Evolutionary conservation across 192 early-diverging fungal genomes (phyloP).

Genomic region (Coemansia sp.): DNA sequence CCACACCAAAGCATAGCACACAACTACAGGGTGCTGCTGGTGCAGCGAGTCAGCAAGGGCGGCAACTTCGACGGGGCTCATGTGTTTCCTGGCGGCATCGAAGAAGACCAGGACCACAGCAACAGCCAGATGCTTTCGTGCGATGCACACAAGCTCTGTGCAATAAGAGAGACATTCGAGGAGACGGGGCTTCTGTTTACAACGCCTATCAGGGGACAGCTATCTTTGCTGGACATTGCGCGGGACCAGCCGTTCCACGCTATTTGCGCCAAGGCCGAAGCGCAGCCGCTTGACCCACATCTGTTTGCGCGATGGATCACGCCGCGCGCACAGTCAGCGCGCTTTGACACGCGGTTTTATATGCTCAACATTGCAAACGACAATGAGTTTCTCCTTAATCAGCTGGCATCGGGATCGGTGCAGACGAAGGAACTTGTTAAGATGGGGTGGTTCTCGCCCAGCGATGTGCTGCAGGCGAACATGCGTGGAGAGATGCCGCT

Average conservation of each 20-base stretch:
- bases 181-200: slow-evolving; percentile 71
- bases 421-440: slow-evolving; percentile 57
- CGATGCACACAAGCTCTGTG: slow-evolving; percentile 56
- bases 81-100: slow-evolving; percentile 50
- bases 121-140: neutral
- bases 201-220: slow-evolving; percentile 10
- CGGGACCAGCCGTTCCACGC: slow-evolving; percentile 47
- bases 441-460: slow-evolving; percentile 70
- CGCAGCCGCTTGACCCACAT: slow-evolving; percentile 46
- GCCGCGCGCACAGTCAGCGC: slow-evolving; percentile 25
- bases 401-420: slow-evolving; percentile 8
- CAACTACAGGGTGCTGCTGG: slow-evolving; percentile 55
- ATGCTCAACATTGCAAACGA: slow-evolving; percentile 17
- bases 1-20: slow-evolving; percentile 7
- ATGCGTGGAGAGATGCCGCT: slow-evolving; percentile 48
- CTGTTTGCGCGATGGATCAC: slow-evolving; percentile 59
- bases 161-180: slow-evolving; percentile 80
- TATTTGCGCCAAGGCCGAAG: slow-evolving; percentile 48
- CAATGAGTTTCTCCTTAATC: slow-evolving; percentile 13
- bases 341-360: slow-evolving; percentile 51
- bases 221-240: slow-evolving; percentile 17
- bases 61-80: slow-evolving; percentile 29
- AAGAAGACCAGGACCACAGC: slow-evolving; percentile 20
- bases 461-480: slow-evolving; percentile 58
- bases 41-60: slow-evolving; percentile 29